Percentiles rank a stretch among this genome's conserved stretches.
These are phyloP conservation scores for Citrus medica DNA, from an alignment of 345 rosid genomes.

Conservation along the genomic window DNA sequence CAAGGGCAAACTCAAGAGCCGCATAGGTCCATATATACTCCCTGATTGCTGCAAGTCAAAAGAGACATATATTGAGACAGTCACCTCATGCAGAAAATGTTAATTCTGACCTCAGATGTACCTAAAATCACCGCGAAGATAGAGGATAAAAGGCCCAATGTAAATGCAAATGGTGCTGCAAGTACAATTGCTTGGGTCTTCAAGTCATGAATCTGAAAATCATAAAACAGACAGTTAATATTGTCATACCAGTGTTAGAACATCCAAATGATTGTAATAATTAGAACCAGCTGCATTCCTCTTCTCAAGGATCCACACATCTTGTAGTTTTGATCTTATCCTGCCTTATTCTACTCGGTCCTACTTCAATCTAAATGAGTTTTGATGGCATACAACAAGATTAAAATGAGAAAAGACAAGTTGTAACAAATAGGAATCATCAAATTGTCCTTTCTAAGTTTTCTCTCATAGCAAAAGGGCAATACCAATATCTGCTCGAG, in stretches of 20 bases:
- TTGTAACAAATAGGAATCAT: neutral
- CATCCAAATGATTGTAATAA: neutral
- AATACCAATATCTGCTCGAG: slow-evolving; percentile 87
- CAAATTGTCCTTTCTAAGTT: neutral
- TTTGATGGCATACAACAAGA: neutral
- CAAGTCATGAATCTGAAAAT: slow-evolving; percentile 60
- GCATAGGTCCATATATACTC: slow-evolving; percentile 94
- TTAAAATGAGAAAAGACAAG: neutral
- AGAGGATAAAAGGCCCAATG: slow-evolving; percentile 68
- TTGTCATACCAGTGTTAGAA: neutral
- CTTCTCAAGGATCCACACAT: neutral
- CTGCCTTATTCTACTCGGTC: neutral
- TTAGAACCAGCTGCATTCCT: neutral
- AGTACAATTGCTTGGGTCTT: slow-evolving; percentile 60
- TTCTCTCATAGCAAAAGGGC: slow-evolving; percentile 19
- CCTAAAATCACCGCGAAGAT: slow-evolving; percentile 70
- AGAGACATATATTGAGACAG: neutral
- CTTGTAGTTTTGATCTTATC: neutral
- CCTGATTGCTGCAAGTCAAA: slow-evolving; percentile 55
- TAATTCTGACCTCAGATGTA: slow-evolving; percentile 25
- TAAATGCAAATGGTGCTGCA: slow-evolving; percentile 85
- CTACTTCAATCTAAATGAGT: neutral
- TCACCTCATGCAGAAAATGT: neutral
- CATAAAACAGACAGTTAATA: neutral
- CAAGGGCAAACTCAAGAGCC: slow-evolving; percentile 81